Evolutionary conservation across 75 land plant species (phyloP).

Genomic region (Cryptomeria japonica): DNA sequence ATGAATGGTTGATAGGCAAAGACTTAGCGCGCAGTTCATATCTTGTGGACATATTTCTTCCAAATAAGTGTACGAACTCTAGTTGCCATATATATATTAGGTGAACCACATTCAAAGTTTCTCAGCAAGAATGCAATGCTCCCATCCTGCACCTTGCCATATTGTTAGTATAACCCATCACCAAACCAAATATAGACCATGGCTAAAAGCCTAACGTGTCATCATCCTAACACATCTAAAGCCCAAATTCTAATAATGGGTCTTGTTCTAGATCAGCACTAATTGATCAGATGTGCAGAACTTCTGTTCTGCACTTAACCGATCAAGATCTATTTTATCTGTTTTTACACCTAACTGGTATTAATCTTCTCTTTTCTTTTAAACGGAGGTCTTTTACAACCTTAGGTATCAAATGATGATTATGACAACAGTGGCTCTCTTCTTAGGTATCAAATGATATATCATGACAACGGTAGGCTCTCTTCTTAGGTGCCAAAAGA

Average conservation of each 20-base stretch:
- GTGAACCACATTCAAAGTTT: too few relatives aligned
- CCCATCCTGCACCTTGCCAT: not conserved
- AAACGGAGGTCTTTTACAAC: not conserved
- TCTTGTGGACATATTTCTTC: not conserved
- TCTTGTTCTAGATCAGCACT: not conserved
- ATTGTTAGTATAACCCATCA: not conserved
- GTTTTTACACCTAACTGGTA: not conserved
- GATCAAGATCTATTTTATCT: not conserved
- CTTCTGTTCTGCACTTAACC: not conserved
- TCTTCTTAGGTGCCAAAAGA: not conserved
- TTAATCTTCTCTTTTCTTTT: not conserved
- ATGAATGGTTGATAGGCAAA: not conserved
- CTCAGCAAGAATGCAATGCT: not conserved
- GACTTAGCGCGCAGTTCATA: not conserved
- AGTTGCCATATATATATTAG: not conserved
- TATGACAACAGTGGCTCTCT: too few relatives aligned
- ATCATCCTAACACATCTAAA: not conserved
- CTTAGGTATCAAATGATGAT: not conserved
- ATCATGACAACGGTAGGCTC: not conserved
- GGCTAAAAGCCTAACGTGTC: not conserved
- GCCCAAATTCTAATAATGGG: not conserved
- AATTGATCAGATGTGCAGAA: not conserved
- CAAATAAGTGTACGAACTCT: not conserved
- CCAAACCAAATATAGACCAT: not conserved
- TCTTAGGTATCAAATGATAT: not conserved